Conservation (phyloP, 441 rosid genomes). For the Pelargonium citronellum region DNA sequence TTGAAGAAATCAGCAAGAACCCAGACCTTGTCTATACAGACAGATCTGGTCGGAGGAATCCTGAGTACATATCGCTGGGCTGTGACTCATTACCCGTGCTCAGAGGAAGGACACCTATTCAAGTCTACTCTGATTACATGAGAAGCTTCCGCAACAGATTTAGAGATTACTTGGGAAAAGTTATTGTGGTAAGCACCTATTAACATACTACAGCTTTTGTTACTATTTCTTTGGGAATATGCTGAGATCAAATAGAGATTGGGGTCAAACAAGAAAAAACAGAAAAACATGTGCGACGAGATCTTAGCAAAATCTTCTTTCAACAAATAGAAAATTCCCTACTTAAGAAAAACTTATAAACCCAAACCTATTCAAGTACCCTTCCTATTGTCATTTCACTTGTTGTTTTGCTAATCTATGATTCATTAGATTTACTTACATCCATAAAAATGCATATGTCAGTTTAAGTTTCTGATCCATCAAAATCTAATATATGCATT, state of each 20-base stretch:
- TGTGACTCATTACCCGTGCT: slow-evolving; percentile 75
- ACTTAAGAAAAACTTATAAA: background rate
- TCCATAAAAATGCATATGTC: background rate
- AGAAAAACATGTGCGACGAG: background rate
- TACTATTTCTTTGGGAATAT: background rate
- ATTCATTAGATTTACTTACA: background rate
- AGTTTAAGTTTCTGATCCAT: no score
- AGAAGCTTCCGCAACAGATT: slow-evolving; percentile 76
- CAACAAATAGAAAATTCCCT: background rate
- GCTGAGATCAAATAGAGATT: background rate
- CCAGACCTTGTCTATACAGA: slow-evolving; percentile 88
- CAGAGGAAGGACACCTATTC: slow-evolving; percentile 87
- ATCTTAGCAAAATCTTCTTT: background rate
- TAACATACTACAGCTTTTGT: background rate
- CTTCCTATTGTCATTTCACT: background rate
- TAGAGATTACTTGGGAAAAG: slow-evolving; percentile 54
- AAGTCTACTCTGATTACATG: slow-evolving; percentile 85
- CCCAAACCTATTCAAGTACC: background rate
- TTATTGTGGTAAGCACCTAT: slow-evolving; percentile 55
- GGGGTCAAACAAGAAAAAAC: background rate
- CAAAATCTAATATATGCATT: no score
- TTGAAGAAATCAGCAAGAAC: slow-evolving; percentile 79
- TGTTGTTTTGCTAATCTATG: background rate
- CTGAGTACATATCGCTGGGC: slow-evolving; percentile 82
- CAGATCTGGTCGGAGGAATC: slow-evolving; percentile 78